Evolutionary conservation across 1,284 basidiomycete genomes (phyloP).

Genomic region (Melampsora americana): DNA sequence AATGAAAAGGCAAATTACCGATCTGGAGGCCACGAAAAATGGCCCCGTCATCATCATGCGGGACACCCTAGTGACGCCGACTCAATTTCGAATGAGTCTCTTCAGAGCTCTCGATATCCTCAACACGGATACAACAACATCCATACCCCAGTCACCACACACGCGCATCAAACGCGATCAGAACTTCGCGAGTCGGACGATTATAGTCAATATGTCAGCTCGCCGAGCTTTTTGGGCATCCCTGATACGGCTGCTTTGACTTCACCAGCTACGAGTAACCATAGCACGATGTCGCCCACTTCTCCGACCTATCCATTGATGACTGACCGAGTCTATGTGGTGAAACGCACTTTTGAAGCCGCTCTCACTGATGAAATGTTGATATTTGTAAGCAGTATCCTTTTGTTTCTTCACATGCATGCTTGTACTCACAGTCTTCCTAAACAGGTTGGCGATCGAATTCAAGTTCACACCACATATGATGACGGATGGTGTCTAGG

Average conservation of each 20-base stretch:
- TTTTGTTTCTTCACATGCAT: no score
- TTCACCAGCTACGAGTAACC: no score
- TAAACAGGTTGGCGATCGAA: conserved; percentile 28
- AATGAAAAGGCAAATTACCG: conserved; percentile 9
- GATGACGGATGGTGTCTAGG: conserved; percentile 44
- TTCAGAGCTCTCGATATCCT: neutral
- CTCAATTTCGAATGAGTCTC: conserved; percentile 1
- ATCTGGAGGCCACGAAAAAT: neutral
- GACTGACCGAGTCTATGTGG: conserved; percentile 11
- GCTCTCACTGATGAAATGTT: conserved; percentile 33
- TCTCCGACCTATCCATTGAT: conserved; percentile 1
- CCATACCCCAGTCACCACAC: neutral
- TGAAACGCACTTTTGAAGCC: conserved; percentile 40
- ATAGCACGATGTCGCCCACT: no score
- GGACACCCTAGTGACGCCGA: neutral
- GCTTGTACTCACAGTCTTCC: no score
- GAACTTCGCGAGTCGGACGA: conserved; percentile 16
- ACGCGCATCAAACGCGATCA: neutral
- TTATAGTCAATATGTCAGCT: no score
- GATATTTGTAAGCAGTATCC: neutral
- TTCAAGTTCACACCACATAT: conserved; percentile 22
- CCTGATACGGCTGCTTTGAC: no score
- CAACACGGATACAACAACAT: conserved; percentile 6
- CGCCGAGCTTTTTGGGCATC: no score
- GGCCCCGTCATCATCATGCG: neutral